Conservation (phyloP, 495 filamentous ascomycete species). For the Aspergillus hancockii region DNA sequence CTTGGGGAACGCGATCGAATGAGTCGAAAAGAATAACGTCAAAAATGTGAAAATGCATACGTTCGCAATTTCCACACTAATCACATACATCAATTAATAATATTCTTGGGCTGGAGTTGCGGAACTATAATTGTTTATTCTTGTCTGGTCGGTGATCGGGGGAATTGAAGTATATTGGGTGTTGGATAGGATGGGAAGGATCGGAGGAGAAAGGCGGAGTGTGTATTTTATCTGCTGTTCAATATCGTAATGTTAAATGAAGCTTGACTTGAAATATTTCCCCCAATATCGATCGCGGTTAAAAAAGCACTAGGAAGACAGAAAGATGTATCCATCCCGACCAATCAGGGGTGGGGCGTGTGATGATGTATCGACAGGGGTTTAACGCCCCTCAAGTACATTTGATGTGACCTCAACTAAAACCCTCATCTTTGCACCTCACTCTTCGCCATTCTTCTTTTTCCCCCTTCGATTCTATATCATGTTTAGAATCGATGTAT, state of each 20-base stretch:
- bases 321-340: too few species aligned
- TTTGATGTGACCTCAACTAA: not conserved
- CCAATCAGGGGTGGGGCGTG: too few species aligned
- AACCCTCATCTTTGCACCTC: too few species aligned
- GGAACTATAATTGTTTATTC: not conserved
- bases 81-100: not conserved
- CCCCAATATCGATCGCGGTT: not conserved
- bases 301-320: too few species aligned
- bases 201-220: not conserved
- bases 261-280: not conserved
- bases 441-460: not conserved
- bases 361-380: too few species aligned
- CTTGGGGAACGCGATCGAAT: not conserved
- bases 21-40: not conserved
- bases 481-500: not conserved
- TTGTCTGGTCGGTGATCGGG: not conserved
- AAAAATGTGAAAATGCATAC: not conserved
- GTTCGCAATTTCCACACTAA: not conserved
- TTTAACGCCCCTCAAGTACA: not conserved
- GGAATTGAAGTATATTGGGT: not conserved
- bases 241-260: constrained; percentile 1
- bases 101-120: not conserved
- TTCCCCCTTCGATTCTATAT: not conserved
- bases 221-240: not conserved
- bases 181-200: not conserved